These are phyloP conservation scores for Tetrastigma voinierianum DNA, from an alignment of 164 flowering plant genomes.

Conservation along the genomic window DNA sequence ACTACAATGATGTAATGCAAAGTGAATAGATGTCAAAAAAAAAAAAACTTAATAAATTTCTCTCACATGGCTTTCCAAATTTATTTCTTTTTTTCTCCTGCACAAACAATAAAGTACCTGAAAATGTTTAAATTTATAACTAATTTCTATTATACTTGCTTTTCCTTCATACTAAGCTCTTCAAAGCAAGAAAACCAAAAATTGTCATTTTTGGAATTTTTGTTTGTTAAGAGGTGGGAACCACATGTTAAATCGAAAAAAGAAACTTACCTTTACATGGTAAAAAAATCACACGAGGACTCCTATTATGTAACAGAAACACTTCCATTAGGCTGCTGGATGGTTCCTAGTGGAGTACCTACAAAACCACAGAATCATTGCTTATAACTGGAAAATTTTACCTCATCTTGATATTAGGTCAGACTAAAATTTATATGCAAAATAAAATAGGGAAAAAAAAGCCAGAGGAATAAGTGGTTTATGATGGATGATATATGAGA, in stretches of 20 bases:
- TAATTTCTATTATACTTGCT: too few relatives aligned
- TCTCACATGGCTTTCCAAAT: too few relatives aligned
- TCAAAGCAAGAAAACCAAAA: background rate
- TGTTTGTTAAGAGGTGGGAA: background rate
- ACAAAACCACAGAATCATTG: constrained; percentile 22
- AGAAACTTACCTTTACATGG: constrained; percentile 11
- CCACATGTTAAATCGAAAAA: constrained; percentile 17
- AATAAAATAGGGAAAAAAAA: background rate
- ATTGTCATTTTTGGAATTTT: background rate
- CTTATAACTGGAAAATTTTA: background rate
- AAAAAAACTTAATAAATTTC: too few relatives aligned
- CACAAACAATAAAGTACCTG: too few relatives aligned
- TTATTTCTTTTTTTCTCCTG: too few relatives aligned
- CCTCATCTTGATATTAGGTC: background rate
- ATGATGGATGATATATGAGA: background rate
- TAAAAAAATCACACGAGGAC: constrained; percentile 10
- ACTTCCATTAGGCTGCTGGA: constrained; percentile 57
- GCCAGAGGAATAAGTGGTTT: background rate
- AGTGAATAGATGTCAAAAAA: too few relatives aligned
- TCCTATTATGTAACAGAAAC: constrained; percentile 45
- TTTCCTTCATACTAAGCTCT: too few relatives aligned
- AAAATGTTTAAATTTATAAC: too few relatives aligned
- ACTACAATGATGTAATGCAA: too few relatives aligned
- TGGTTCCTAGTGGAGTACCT: constrained; percentile 45
- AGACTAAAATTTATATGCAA: background rate